Conservation (phyloP, 2,329 filamentous ascomycete genomes). For the Pezicula carpinea region DNA sequence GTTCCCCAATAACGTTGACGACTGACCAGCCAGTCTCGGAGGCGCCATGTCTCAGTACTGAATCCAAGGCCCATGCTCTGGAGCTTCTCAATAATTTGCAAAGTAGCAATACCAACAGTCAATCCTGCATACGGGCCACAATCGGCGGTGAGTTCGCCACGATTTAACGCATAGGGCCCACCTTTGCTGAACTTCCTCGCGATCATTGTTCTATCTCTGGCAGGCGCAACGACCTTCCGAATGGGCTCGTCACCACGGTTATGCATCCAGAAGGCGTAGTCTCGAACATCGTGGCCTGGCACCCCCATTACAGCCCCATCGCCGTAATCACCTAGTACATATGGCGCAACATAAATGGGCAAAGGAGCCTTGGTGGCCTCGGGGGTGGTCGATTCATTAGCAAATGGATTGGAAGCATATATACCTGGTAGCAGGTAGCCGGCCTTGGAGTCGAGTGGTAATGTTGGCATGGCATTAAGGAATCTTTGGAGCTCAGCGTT, state of each 20-base stretch:
- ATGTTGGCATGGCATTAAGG: constrained; percentile 54
- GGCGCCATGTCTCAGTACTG: constrained; percentile 67
- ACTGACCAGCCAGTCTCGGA: constrained; percentile 87
- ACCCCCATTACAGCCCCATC: constrained; percentile 91
- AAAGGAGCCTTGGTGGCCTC: constrained; percentile 51
- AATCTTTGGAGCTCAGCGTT: constrained; percentile 64
- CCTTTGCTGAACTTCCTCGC: constrained; percentile 37
- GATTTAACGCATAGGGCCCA: constrained; percentile 52
- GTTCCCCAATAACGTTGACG: constrained; percentile 92
- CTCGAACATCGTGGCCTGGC: constrained; percentile 75
- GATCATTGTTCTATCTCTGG: constrained; percentile 41
- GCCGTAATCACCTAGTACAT: constrained; percentile 81
- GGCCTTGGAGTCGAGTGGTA: constrained; percentile 52
- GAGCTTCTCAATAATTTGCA: constrained; percentile 54
- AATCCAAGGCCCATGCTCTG: constrained; percentile 51
- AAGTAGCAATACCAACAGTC: constrained; percentile 56
- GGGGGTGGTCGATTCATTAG: constrained; percentile 46
- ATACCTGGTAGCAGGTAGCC: constrained; percentile 64
- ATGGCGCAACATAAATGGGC: constrained; percentile 77
- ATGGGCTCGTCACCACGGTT: constrained; percentile 60
- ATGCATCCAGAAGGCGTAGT: constrained; percentile 74
- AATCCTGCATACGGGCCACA: constrained; percentile 63
- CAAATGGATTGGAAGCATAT: constrained; percentile 61
- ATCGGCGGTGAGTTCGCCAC: constrained; percentile 63
- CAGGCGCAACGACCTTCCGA: constrained; percentile 51